Base-by-base conservation (phyloP, 2,329 filamentous ascomycete genomes). In the Pseudogymnoascus sp. region DNA sequence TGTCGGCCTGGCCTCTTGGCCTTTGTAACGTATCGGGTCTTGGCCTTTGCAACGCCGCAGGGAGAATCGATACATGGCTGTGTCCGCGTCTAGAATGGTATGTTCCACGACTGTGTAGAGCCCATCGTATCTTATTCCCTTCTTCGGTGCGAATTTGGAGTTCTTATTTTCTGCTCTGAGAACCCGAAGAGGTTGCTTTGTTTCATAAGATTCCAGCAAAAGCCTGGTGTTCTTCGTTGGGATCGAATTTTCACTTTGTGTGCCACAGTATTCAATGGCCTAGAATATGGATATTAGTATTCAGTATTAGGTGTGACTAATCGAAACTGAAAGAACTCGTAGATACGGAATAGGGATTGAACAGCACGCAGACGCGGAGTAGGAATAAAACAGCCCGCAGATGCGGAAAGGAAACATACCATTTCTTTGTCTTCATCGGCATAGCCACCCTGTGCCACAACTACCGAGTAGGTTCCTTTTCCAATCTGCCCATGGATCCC, bases 101-200 rank as follows among this genome's bases (percentile, higher is more conserved):
- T 71, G 72, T 2, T 61, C 66, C 0, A 69, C 70, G 4, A 83
- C 75, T 5, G 71, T 66, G 63, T 84, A 85, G 0, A 84, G 67
- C 0, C 82, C 82, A 66, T 84, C 81, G 58, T 84, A 84, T 1
- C 82, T 70, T n/a, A 80, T 72, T 0, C 81, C 81, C 8, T 70
- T 62, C 1, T 66, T 61, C 0, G 82, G 82, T 0, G 76, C 71
- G 59, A 75, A 80, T 19, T 63, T 66, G 0, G 66, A 70, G 2
- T 64, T 60, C 18, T 65, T 63, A 15, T 76, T 74, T 3, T 68
- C 65, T 0, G 76, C 77, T 1, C 82, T 75, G 5, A 84, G 71
- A 3, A 84, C 75, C 1, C 82, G 74, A 2, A 84, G 73, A 0
- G 74, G 73, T 2, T 73, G 67, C 1, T 72, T 68, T 1, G 65